Base-by-base conservation (phyloP, 176 grass and related monocot species). In the Musa troglodytarum region DNA sequence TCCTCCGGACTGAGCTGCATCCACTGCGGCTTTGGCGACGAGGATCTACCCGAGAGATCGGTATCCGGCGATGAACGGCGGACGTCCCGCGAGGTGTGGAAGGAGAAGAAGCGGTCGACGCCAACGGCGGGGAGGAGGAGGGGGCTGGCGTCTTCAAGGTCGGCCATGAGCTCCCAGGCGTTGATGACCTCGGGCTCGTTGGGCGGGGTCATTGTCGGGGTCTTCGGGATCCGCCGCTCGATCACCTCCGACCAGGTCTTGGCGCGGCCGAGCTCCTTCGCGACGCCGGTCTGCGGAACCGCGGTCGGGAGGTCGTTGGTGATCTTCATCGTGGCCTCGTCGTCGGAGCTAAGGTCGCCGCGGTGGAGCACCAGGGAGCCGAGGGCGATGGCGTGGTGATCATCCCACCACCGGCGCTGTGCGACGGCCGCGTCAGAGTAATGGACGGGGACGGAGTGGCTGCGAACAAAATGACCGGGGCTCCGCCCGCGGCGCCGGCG, bases 81-180 rank as follows among this genome's bases (percentile, higher is more conserved):
- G 57, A 61, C 57, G 8, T 63, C 76, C 10, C 8, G 53, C 3
- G 62, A 75, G 5, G 52, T 20, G 68, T 76, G n/a, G 11, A 86
- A 81, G 14, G 83, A 81, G 66, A 85, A 72, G 9, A 74, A 86
- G 52, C 49, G 79, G 55, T 66, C 6, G 34, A 43, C 34, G 4
- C 34, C 78, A 0, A 80, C 20, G 49, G 16, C 11, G 10, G 71
- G 11, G 2, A 19, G 8, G 17, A 5, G 70, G 10, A 85, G 77
- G 11, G 67, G 82, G 12, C 85, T 79, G 16, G 63, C 65, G 80
- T 90, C 92, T 3, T 88, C 93, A 14, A 96, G 88, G 10, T 87
- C 89, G 61, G 82, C 89, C 93, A 96, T 96, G 85, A 96, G 89
- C 76, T 96, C 93, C 93, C 89, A 96, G 22, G 88, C 93, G 54